phyloP scores from a whole-genome alignment of 164 flowering plant genomes.

The Chimonanthus praecox region DNA sequence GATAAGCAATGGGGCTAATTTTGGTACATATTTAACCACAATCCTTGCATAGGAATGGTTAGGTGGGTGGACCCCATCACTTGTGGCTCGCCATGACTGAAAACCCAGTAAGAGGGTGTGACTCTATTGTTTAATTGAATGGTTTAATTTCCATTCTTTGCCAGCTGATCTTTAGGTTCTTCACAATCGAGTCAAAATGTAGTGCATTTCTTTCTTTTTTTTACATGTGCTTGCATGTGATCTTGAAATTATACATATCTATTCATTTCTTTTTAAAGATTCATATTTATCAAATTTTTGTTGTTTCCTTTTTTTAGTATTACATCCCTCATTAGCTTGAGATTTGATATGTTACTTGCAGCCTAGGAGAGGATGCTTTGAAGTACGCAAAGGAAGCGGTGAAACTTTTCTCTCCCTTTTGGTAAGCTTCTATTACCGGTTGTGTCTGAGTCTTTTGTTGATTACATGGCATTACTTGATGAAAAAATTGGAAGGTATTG shows the following conservation, averaged over 20 bases:
- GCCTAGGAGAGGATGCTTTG: constrained; percentile 95
- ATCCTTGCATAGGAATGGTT: too few species aligned
- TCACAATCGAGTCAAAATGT: background rate
- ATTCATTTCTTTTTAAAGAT: background rate
- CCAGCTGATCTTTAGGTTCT: background rate
- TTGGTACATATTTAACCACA: too few species aligned
- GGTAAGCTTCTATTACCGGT: constrained; percentile 29
- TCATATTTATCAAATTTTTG: background rate
- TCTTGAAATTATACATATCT: too few species aligned
- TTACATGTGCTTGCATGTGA: background rate
- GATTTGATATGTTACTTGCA: constrained; percentile 16
- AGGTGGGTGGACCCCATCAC: too few species aligned
- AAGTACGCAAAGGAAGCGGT: constrained; percentile 66
- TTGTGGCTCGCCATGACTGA: too few species aligned
- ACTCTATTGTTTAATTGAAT: too few species aligned
- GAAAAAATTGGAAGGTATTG: too few species aligned
- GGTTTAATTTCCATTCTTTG: background rate
- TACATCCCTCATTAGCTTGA: background rate
- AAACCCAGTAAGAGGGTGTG: too few species aligned
- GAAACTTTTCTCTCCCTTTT: constrained; percentile 55
- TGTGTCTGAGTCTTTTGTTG: background rate
- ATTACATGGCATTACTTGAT: too few species aligned
- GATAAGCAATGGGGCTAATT: too few species aligned
- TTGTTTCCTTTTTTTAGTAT: background rate
- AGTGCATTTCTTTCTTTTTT: background rate